These are phyloP conservation scores for Rhodotorula toruloides DNA, from an alignment of 768 basidiomycete genomes.

Conservation along the genomic window DNA sequence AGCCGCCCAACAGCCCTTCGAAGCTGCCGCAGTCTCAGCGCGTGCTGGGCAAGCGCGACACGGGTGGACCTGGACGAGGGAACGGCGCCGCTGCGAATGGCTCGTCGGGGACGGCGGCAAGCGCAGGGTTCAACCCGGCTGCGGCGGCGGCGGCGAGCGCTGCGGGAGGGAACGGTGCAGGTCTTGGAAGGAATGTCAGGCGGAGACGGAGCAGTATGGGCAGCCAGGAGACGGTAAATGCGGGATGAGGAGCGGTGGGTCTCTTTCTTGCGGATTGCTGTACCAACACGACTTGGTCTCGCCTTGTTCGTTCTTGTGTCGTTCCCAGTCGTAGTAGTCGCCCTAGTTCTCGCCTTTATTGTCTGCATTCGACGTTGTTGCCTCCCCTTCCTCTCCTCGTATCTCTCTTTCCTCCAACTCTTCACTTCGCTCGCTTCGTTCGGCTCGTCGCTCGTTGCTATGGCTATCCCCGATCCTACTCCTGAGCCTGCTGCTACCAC, in stretches of 20 bases:
- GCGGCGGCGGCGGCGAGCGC: neutral
- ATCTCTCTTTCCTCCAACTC: too few species aligned
- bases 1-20: conserved; percentile 17
- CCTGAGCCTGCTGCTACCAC: too few species aligned
- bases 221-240: neutral
- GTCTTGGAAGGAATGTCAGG: neutral
- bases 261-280: too few species aligned
- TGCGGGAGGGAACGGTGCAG: neutral
- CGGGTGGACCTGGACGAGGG: neutral
- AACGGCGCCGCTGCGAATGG: neutral
- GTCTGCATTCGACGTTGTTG: too few species aligned
- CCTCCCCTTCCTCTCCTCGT: too few species aligned
- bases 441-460: too few species aligned
- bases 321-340: too few species aligned
- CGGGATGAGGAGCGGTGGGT: neutral
- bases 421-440: too few species aligned
- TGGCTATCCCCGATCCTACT: too few species aligned
- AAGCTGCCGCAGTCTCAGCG: conserved; percentile 22
- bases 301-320: too few species aligned
- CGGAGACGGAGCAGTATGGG: conserved; percentile 12
- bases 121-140: neutral
- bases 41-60: conserved; percentile 28
- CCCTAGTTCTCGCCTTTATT: too few species aligned
- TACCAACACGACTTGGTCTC: too few species aligned
- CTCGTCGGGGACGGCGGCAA: neutral